These are phyloP conservation scores for Leishmania martiniquensis DNA, from an alignment of 208 protist species.

Conservation along the genomic window DNA sequence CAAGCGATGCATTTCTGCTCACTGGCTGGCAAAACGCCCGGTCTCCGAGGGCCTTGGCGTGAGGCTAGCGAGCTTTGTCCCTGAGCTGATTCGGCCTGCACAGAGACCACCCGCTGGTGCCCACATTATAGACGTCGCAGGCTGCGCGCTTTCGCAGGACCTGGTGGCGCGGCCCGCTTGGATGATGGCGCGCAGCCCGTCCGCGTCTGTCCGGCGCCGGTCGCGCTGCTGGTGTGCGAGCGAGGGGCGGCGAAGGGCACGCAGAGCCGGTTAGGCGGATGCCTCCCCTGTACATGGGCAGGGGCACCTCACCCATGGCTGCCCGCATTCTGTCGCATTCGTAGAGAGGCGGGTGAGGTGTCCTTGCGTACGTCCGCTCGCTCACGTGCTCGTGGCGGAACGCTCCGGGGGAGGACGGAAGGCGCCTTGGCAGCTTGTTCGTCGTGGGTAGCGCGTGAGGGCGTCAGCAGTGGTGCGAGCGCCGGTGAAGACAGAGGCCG, in stretches of 20 bases:
- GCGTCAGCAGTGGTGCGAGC: neutral
- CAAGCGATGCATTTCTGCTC: neutral
- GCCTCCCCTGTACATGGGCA: neutral
- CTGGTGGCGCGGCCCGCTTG: too few relatives aligned
- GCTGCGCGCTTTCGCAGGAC: neutral
- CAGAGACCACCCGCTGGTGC: slow-evolving; percentile 1
- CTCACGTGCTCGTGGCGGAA: neutral
- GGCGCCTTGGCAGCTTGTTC: too few relatives aligned
- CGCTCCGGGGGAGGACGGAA: neutral
- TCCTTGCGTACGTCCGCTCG: neutral
- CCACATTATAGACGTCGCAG: neutral
- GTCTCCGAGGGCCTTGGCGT: too few relatives aligned
- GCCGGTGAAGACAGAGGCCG: neutral
- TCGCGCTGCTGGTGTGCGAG: neutral
- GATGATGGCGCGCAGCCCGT: neutral
- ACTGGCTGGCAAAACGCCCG: too few relatives aligned
- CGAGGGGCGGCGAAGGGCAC: neutral
- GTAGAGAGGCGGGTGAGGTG: too few relatives aligned
- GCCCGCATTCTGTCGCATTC: too few relatives aligned
- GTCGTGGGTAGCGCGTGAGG: too few relatives aligned
- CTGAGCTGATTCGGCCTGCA: neutral
- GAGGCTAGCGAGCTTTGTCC: too few relatives aligned
- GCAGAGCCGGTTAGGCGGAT: too few relatives aligned
- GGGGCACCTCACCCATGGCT: too few relatives aligned
- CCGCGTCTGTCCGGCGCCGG: neutral